Evolutionary conservation across 805 yeast genomes (phyloP).

Genomic region (Candida vaughaniae): DNA sequence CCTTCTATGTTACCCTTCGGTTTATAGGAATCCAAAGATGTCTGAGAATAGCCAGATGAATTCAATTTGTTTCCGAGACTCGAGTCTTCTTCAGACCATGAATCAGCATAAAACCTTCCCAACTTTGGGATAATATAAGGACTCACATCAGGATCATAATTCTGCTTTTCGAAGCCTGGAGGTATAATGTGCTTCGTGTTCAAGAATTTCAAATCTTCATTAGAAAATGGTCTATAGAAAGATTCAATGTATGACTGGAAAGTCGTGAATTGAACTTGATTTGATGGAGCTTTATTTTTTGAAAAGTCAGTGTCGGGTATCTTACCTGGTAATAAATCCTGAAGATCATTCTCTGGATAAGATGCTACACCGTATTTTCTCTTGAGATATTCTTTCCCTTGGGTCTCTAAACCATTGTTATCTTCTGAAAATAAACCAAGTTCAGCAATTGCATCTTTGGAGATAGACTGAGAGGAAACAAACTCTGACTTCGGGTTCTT

Average conservation of each 20-base stretch:
- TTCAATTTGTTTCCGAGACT: slow-evolving; percentile 42
- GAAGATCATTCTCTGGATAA: slow-evolving; percentile 78
- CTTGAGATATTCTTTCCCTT: slow-evolving; percentile 73
- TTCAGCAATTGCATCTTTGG: slow-evolving; percentile 57
- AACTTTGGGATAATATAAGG: slow-evolving; percentile 84
- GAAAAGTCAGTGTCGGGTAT: slow-evolving; percentile 88
- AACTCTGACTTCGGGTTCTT: slow-evolving; percentile 76
- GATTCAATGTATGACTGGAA: slow-evolving; percentile 84
- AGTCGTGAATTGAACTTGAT: slow-evolving; percentile 90
- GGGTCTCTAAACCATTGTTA: slow-evolving; percentile 55
- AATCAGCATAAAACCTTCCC: slow-evolving; percentile 78
- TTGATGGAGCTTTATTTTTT: slow-evolving; percentile 64
- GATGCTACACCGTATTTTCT: slow-evolving; percentile 83
- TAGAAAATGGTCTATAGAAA: slow-evolving; percentile 71
- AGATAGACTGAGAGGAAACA: slow-evolving; percentile 67
- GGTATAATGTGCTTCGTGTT: slow-evolving; percentile 61
- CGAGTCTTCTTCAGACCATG: slow-evolving; percentile 84
- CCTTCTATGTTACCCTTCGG: slow-evolving; percentile 63
- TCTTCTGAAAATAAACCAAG: slow-evolving; percentile 67
- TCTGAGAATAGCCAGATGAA: slow-evolving; percentile 46
- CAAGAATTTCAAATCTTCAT: slow-evolving; percentile 78
- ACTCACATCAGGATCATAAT: slow-evolving; percentile 62
- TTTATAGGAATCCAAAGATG: slow-evolving; percentile 40
- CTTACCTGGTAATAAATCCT: slow-evolving; percentile 78
- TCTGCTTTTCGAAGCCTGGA: slow-evolving; percentile 40